Evolutionary conservation across 2,329 filamentous ascomycete genomes (phyloP).

Genomic region (Colletotrichum echinochloae): DNA sequence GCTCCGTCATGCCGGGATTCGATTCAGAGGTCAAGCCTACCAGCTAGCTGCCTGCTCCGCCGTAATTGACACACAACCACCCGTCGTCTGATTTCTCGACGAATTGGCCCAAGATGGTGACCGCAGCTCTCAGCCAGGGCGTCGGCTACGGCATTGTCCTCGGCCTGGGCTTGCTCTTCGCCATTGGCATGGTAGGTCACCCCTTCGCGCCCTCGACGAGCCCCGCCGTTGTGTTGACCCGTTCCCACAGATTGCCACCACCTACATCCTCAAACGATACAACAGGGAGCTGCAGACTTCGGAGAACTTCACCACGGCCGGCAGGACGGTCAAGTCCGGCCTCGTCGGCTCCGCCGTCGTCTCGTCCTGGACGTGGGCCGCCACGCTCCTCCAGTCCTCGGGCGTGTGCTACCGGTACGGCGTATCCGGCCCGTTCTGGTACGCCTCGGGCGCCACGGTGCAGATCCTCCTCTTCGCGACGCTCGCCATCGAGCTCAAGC

Average conservation of each 20-base stretch:
- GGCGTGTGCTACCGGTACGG: conserved; percentile 81
- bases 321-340: conserved; percentile 83
- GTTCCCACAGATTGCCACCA: conserved; percentile 69
- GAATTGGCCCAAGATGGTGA: conserved; percentile 33
- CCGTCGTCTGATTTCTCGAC: background rate
- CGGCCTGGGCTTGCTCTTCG: conserved; percentile 79
- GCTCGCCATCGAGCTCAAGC: conserved; percentile 84
- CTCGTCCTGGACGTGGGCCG: conserved; percentile 87
- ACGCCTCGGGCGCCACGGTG: conserved; percentile 74
- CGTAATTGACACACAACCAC: background rate
- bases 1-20: background rate
- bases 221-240: background rate
- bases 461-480: conserved; percentile 88
- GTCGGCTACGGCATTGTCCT: conserved; percentile 84
- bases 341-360: conserved; percentile 87
- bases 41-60: conserved; percentile 1
- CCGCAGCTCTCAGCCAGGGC: conserved; percentile 64
- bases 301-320: conserved; percentile 86
- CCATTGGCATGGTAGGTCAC: conserved; percentile 71
- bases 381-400: conserved; percentile 77
- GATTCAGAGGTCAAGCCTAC: background rate
- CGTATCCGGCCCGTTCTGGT: conserved; percentile 64
- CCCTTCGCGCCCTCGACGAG: no score
- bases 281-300: conserved; percentile 82
- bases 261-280: conserved; percentile 74